phyloP scores from a whole-genome alignment of 805 yeast species.

The Blastobotrys peoriensis region DNA sequence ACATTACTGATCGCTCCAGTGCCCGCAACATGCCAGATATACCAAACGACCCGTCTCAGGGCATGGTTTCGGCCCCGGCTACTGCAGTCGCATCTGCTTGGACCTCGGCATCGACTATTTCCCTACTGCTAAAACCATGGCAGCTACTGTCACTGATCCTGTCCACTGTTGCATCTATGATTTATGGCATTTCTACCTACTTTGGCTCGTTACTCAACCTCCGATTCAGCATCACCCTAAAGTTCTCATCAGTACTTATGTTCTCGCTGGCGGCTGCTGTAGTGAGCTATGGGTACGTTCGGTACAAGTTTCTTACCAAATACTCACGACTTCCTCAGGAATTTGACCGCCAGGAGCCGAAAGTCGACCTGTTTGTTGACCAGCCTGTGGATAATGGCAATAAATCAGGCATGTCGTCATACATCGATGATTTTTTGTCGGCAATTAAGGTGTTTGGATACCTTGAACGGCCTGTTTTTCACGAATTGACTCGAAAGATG shows the following conservation, averaged over 20 bases:
- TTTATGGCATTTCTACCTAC: constrained; percentile 27
- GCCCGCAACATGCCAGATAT: too few species aligned
- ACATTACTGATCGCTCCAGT: too few species aligned
- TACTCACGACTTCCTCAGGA: constrained; percentile 54
- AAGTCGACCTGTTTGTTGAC: constrained; percentile 43
- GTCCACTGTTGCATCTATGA: constrained; percentile 3
- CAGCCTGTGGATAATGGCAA: constrained; percentile 29
- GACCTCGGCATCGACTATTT: too few species aligned
- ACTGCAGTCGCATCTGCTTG: too few species aligned
- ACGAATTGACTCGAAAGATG: constrained; percentile 87
- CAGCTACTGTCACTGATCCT: background rate
- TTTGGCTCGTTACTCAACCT: constrained; percentile 32
- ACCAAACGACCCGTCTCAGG: too few species aligned
- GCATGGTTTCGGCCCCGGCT: too few species aligned
- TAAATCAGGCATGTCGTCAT: constrained; percentile 50
- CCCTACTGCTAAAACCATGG: background rate
- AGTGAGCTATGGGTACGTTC: constrained; percentile 41
- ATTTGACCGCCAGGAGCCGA: constrained; percentile 38
- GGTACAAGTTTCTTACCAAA: constrained; percentile 58
- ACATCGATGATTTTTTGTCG: constrained; percentile 79
- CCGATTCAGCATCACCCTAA: constrained; percentile 45
- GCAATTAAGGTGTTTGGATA: constrained; percentile 95
- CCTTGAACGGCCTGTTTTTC: constrained; percentile 82
- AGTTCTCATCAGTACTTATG: constrained; percentile 39
- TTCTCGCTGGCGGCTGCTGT: constrained; percentile 18